Percentiles rank a stretch among this genome's conserved stretches.
These are phyloP conservation scores for Neonectria magnoliae DNA, from an alignment of 2,329 filamentous ascomycete genomes.

Conservation along the genomic window DNA sequence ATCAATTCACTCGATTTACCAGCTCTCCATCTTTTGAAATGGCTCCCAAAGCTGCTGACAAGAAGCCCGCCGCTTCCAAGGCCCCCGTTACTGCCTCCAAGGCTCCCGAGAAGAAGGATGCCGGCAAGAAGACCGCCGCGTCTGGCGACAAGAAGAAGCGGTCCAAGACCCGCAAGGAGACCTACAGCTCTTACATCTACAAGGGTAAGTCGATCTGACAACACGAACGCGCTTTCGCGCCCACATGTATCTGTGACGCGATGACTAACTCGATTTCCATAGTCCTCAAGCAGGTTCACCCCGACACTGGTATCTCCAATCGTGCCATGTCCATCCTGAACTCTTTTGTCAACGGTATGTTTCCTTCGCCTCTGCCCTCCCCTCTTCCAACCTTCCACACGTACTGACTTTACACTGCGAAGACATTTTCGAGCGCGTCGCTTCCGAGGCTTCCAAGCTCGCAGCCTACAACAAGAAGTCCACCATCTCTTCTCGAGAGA, in stretches of 20 bases:
- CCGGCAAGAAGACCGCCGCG: constrained; percentile 98
- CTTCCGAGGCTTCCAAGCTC: constrained; percentile 98
- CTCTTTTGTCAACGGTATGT: constrained; percentile 97
- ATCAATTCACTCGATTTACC: constrained; percentile 26
- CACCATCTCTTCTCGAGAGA: constrained; percentile 98
- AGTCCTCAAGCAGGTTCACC: constrained; percentile 99
- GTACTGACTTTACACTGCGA: constrained; percentile 14
- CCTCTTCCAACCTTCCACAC: too few species aligned
- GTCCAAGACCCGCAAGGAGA: constrained; percentile 99
- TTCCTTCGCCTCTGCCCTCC: too few species aligned
- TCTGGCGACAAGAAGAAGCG: constrained; percentile 99
- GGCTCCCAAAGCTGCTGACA: constrained; percentile 97
- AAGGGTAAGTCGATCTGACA: constrained; percentile 74
- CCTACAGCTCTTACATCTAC: constrained; percentile 99
- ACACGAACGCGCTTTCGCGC: constrained; percentile 19
- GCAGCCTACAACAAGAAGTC: constrained; percentile 99
- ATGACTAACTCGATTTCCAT: constrained; percentile 38
- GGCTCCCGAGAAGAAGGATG: constrained; percentile 96
- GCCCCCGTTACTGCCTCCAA: constrained; percentile 79
- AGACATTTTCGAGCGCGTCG: constrained; percentile 99
- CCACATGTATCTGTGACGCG: constrained; percentile 21
- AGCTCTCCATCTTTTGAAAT: constrained; percentile 62
- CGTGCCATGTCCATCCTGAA: constrained; percentile 99
- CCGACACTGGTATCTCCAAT: constrained; percentile 99
- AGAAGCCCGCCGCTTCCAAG: constrained; percentile 99